Evolutionary conservation across 23 red algal genomes (phyloP), one percentile per base, ranked within the genome.

Genomic region (Cyanidiococcus yangmingshanensis): DNA sequence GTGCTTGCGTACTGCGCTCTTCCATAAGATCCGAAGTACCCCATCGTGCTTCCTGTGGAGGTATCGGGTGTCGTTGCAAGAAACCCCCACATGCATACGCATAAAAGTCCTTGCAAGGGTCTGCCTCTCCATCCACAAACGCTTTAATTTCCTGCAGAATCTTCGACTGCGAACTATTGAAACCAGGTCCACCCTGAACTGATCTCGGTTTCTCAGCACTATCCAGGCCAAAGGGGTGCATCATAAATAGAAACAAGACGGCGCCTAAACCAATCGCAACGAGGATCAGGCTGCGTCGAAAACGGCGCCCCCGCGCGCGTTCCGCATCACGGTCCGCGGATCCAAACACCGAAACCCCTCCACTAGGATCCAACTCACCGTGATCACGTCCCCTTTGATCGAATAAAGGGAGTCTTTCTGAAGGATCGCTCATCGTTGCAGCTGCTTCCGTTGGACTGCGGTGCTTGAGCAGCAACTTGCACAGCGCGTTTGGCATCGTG

Each of bases 41-140:
- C 63, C 63, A 71, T 29, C 63, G 63, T 35, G 63, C 63, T 35
- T 71, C 63, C 7, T 90, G 79, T 39, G 74, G 68, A 37, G 92
- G 92, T 17, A 96, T 83, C 31, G 37, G 21, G 1, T 68, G 75
- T n/a, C 75, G 68, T 37, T 82, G 58, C 32, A 90, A 54, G 85
- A 86, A 96, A 37, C 86, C 88, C 3, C 92, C 92, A 78, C 92
- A 96, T 2, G 92, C 86, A 35, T 96, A 96, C 71, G 80, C 76
- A 68, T 96, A 96, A 59, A 90, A 90, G 79, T 96, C 76, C 39
- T 87, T 79, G 75, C 92, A 96, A 30, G 92, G 92, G 51, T 90
- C 82, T 31, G 77, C 86, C 67, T 76, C 75, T n/a, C 76, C 77
- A 67, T 96, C 86, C 86, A 96, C 87, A 71, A 32, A 71, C 63